A percentile compares a stretch with the other conserved stretches of the same genome.
Evolutionary conservation across 495 filamentous ascomycete species (phyloP).

Genomic region (Talaromyces proteolyticus): DNA sequence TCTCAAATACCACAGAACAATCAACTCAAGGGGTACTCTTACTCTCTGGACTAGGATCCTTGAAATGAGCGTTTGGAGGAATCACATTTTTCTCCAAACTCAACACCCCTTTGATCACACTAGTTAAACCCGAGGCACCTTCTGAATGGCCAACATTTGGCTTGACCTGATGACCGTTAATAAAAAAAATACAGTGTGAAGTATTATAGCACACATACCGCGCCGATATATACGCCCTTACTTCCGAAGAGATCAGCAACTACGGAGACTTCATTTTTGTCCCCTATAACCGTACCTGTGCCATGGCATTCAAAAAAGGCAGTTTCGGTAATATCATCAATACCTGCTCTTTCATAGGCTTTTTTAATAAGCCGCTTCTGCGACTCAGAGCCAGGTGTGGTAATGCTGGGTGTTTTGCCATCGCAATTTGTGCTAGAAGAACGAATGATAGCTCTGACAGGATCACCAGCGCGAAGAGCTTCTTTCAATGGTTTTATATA

Average conservation of each 20-base stretch:
- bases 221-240: slow-evolving; percentile 43
- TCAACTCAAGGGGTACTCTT: slow-evolving; percentile 3
- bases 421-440: slow-evolving; percentile 24
- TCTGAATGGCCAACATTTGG: slow-evolving; percentile 48
- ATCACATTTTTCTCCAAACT: slow-evolving; percentile 42
- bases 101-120: slow-evolving; percentile 50
- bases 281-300: slow-evolving; percentile 20
- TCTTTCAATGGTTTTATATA: slow-evolving; percentile 24
- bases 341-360: slow-evolving; percentile 22
- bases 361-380: slow-evolving; percentile 28
- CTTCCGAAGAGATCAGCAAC: slow-evolving; percentile 6
- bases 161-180: slow-evolving; percentile 26
- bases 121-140: slow-evolving; percentile 48
- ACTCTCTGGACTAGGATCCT: slow-evolving; percentile 16
- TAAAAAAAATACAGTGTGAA: neutral
- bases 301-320: slow-evolving; percentile 25
- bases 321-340: slow-evolving; percentile 12
- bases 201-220: slow-evolving; percentile 17
- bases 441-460: slow-evolving; percentile 34
- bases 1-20: neutral
- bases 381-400: slow-evolving; percentile 15
- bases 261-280: neutral
- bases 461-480: slow-evolving; percentile 25
- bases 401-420: slow-evolving; percentile 18
- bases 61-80: slow-evolving; percentile 38